Percentiles rank a stretch among this genome's conserved stretches.
These are phyloP conservation scores for Cucurbita ficifolia DNA, from an alignment of 306 rosid genomes.

Conservation along the genomic window DNA sequence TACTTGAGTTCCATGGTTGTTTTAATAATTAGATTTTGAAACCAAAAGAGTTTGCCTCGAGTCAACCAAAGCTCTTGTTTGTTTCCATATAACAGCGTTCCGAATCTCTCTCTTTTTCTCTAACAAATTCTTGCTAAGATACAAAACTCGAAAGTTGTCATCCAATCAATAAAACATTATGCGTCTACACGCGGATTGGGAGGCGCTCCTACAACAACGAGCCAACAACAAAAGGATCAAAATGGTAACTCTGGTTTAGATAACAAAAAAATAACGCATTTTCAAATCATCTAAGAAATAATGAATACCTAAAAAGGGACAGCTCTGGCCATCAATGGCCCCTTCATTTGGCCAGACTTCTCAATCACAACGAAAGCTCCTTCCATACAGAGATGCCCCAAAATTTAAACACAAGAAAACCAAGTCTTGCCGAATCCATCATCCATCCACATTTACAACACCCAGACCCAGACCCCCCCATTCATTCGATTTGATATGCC, in stretches of 20 bases:
- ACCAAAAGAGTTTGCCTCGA: neutral
- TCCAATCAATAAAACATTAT: neutral
- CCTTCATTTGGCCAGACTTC: neutral
- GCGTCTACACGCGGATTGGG: too few species aligned
- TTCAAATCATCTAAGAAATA: neutral
- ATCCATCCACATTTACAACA: neutral
- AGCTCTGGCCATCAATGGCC: neutral
- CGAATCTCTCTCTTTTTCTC: neutral
- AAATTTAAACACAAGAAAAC: neutral
- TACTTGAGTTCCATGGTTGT: neutral
- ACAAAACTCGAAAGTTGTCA: neutral
- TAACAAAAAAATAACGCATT: neutral
- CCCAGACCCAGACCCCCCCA: neutral
- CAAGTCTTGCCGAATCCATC: slow-evolving; percentile 2
- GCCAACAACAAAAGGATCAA: too few species aligned
- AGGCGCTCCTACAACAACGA: too few species aligned
- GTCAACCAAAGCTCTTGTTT: neutral
- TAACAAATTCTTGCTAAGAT: neutral
- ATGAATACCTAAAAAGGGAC: neutral
- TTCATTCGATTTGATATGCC: slow-evolving; percentile 8
- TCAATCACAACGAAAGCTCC: neutral
- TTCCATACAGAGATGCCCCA: slow-evolving; percentile 1
- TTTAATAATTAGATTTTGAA: neutral
- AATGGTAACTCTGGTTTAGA: too few species aligned
- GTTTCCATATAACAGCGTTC: neutral